Percentiles rank a stretch among this genome's conserved stretches.
phyloP scores from a whole-genome alignment of 176 grass and related monocot species.

The Phoenix dactylifera region DNA sequence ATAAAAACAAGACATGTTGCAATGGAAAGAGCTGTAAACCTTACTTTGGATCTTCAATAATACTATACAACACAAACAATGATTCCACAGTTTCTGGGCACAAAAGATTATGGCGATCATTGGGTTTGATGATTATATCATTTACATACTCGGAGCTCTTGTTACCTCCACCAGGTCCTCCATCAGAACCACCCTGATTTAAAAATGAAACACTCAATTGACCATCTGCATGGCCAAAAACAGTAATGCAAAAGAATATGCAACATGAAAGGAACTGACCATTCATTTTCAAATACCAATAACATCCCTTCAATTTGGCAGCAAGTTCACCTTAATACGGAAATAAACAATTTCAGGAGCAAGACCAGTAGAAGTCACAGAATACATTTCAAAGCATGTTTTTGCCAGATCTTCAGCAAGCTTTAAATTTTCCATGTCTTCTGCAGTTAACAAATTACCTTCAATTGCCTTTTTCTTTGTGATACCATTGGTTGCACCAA shows the following conservation, averaged over 20 bases:
- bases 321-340: constrained; percentile 51
- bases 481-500: constrained; percentile 88
- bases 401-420: constrained; percentile 94
- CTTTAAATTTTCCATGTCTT: constrained; percentile 85
- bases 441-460: constrained; percentile 48
- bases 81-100: constrained; percentile 96
- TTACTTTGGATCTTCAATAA: constrained; percentile 91
- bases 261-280: no score
- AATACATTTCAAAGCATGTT: constrained; percentile 97
- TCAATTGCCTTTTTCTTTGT: constrained; percentile 79
- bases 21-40: background rate
- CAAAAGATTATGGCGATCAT: constrained; percentile 90
- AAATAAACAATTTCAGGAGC: constrained; percentile 98
- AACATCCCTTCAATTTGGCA: background rate
- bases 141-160: constrained; percentile 77
- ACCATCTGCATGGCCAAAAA: background rate
- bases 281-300: no score
- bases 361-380: constrained; percentile 85
- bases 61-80: constrained; percentile 73
- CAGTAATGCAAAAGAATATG: background rate
- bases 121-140: constrained; percentile 71
- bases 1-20: background rate
- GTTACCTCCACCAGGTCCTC: constrained; percentile 73
- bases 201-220: constrained; percentile 11
- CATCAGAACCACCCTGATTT: constrained; percentile 53